phyloP scores from a whole-genome alignment of 73 alveolate genomes.

The Uronychia binucleata region DNA sequence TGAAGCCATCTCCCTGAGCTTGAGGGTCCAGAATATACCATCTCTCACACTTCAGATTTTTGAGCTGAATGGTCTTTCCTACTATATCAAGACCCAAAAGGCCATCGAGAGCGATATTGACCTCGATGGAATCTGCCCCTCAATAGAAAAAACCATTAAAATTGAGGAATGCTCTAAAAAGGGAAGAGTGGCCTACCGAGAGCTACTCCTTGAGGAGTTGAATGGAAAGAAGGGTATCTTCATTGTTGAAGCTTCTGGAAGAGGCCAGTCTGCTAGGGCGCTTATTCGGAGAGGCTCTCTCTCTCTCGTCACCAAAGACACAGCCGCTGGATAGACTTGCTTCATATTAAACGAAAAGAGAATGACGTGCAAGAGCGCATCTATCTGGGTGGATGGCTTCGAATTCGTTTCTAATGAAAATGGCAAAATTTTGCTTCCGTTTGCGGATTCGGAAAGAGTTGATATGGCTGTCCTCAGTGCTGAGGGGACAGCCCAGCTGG shows the following conservation, averaged over 20 bases:
- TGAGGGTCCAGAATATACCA: constrained; percentile 81
- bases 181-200: background rate
- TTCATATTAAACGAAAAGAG: constrained; percentile 78
- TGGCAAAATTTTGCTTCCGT: constrained; percentile 84
- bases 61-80: constrained; percentile 81
- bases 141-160: background rate
- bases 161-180: background rate
- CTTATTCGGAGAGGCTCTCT: constrained; percentile 83
- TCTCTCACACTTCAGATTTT: constrained; percentile 67
- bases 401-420: constrained; percentile 53
- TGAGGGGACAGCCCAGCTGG: constrained; percentile 51
- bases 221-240: constrained; percentile 77
- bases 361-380: constrained; percentile 76
- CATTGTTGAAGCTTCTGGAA: constrained; percentile 86
- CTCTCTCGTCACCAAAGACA: constrained; percentile 62
- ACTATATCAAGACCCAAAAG: constrained; percentile 60
- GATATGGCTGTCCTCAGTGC: constrained; percentile 35
- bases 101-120: constrained; percentile 60
- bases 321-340: constrained; percentile 79
- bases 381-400: constrained; percentile 72
- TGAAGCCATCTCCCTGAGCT: no score
- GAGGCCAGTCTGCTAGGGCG: constrained; percentile 83
- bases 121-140: constrained; percentile 71
- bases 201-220: constrained; percentile 25
- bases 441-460: constrained; percentile 21